These are phyloP conservation scores for Blastomyces parvus DNA, from an alignment of 2,329 filamentous ascomycete genomes.

Conservation along the genomic window DNA sequence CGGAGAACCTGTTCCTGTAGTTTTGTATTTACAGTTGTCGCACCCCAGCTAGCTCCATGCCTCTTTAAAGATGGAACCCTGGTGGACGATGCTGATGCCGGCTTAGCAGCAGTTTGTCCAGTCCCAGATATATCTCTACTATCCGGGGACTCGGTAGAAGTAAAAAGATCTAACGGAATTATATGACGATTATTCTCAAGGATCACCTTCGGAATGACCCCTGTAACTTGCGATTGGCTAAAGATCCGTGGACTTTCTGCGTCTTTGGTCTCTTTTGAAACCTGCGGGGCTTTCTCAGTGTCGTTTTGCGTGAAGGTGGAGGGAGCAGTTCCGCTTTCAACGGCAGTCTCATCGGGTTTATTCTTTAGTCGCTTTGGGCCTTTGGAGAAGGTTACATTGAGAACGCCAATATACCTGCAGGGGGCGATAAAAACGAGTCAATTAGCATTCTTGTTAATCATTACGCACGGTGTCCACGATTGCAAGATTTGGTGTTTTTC, in stretches of 20 bases:
- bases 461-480: background rate
- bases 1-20: conserved; percentile 85
- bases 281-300: conserved; percentile 3
- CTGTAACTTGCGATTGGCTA: conserved; percentile 66
- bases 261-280: background rate
- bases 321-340: conserved; percentile 5
- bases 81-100: background rate
- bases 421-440: background rate
- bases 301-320: background rate
- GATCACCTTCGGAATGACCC: conserved; percentile 76
- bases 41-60: conserved; percentile 58
- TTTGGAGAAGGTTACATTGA: conserved; percentile 93
- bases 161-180: conserved; percentile 72
- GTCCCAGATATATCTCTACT: background rate
- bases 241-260: conserved; percentile 41
- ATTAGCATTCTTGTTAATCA: conserved; percentile 2
- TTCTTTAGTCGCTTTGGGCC: conserved; percentile 53
- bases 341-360: conserved; percentile 23
- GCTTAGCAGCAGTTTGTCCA: background rate
- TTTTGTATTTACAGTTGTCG: conserved; percentile 80
- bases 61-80: conserved; percentile 4
- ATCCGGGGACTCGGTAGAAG: conserved; percentile 41
- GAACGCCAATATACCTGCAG: conserved; percentile 81
- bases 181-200: conserved; percentile 93
- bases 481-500: background rate